Evolutionary conservation across 768 basidiomycete genomes (phyloP), one percentile per base, ranked within the genome.

Genomic region (Amanita subjunquillea): DNA sequence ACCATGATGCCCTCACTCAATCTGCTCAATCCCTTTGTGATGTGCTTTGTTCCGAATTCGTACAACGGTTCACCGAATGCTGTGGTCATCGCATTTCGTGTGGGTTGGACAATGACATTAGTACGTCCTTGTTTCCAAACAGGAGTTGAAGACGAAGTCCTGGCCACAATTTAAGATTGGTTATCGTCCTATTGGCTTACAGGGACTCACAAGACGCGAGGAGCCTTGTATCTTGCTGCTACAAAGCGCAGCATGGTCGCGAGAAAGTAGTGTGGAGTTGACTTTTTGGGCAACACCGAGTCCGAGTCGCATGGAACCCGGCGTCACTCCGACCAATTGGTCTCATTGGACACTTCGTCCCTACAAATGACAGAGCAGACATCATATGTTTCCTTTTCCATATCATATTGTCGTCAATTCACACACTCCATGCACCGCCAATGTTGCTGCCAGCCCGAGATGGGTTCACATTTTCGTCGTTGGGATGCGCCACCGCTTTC

Each of bases 1-100:
- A 70, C 65, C 70, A 88, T 80, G 47, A 87, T 68, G 0, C 79
- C 87, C 17, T 73, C 67, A 0, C 72, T 72, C 41, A 76, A 67
- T 54, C 76, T 65, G 1, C 65, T 69, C 3, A 79, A 56, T 2
- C 76, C 78, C 22, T 72, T 68, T 15, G 71, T 78, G 30, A 78
- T 72, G 59, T 77, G 72, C 23, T 65, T 63, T 27, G 65, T 62
- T 9, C 76, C 76, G 56, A 76, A 72, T 3, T 67, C 64, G 50
- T 71, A 57, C 40, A 76, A 59, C 27, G 61, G 57, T 44, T 55
- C 46, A 42, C 50, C 50, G 32, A 41, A 42, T 4, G 50, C 39
- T 30, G 50, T 51, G 17, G 50, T 51, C 50, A 36, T 43, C 15
- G 34, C 40, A 51, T 42, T 51, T 10, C 41, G 39, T 9, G 17